Percentiles rank a stretch among this genome's conserved stretches.
Conservation (phyloP, 768 basidiomycete genomes). For the Lentinula detonsa region DNA sequence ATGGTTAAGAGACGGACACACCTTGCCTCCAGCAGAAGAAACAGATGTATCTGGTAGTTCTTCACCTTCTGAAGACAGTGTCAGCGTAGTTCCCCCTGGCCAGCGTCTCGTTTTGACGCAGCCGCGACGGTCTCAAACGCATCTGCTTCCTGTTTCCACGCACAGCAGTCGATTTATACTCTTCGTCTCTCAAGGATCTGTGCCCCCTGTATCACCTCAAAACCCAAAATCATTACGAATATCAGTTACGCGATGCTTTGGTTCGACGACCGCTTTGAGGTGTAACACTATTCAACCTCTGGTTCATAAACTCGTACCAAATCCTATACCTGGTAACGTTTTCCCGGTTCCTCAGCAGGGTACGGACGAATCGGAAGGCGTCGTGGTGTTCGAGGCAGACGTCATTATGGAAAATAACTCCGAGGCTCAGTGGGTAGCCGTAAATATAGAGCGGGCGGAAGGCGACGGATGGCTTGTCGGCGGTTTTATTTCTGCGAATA, state of each 20-base stretch:
- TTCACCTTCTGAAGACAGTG: conserved; percentile 16
- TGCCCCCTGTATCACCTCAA: conserved; percentile 46
- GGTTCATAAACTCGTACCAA: conserved; percentile 57
- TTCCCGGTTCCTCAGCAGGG: conserved; percentile 71
- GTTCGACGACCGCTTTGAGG: conserved; percentile 8
- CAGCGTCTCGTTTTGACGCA: conserved; percentile 35
- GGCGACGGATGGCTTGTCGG: conserved; percentile 60
- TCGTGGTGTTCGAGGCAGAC: conserved; percentile 56
- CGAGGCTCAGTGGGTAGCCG: conserved; percentile 38
- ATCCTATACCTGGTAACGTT: conserved; percentile 39
- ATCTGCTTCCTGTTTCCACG: conserved; percentile 43
- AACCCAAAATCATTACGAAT: conserved; percentile 37
- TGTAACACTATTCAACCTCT: conserved; percentile 40
- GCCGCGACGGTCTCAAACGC: conserved; percentile 36
- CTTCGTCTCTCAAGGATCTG: conserved; percentile 55
- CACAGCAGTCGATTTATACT: conserved; percentile 32
- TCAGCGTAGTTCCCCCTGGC: conserved; percentile 31
- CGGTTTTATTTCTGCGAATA: conserved; percentile 34
- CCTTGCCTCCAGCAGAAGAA: conserved; percentile 25
- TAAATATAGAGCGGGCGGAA: conserved; percentile 44
- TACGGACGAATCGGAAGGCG: conserved; percentile 68
- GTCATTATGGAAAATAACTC: conserved; percentile 18
- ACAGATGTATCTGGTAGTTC: conserved; percentile 6
- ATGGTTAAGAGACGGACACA: conserved; percentile 66
- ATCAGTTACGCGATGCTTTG: conserved; percentile 41